phyloP scores from a whole-genome alignment of 371 early-diverging fungal species.

The Basidiobolus meristosporus region DNA sequence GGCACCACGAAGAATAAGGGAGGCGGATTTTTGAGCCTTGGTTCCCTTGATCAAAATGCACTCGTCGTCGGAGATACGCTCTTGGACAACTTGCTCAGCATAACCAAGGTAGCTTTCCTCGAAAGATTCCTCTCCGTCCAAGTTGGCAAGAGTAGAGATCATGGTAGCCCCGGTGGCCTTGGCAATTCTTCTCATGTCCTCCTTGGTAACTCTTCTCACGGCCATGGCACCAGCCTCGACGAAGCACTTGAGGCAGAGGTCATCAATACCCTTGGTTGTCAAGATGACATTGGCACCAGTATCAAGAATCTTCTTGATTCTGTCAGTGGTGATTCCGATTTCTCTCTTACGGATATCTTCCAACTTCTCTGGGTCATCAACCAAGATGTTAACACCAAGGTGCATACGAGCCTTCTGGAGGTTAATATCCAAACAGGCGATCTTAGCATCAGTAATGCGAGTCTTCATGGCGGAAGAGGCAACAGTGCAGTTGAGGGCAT shows the following conservation, averaged over 20 bases:
- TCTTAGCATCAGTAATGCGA: slow-evolving; percentile 75
- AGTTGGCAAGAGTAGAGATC: slow-evolving; percentile 90
- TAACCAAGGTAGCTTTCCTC: slow-evolving; percentile 80
- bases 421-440: slow-evolving; percentile 99
- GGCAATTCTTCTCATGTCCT: slow-evolving; percentile 95
- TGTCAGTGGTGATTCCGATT: slow-evolving; percentile 89
- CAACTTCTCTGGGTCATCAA: slow-evolving; percentile 95
- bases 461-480: slow-evolving; percentile 77
- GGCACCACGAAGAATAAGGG: slow-evolving; percentile 96
- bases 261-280: slow-evolving; percentile 99
- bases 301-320: slow-evolving; percentile 87
- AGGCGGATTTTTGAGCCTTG: slow-evolving; percentile 74
- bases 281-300: slow-evolving; percentile 97
- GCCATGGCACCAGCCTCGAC: slow-evolving; percentile 90
- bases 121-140: slow-evolving; percentile 95
- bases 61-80: slow-evolving; percentile 94
- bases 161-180: slow-evolving; percentile 92
- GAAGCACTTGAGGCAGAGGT: slow-evolving; percentile 93
- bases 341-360: slow-evolving; percentile 95
- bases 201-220: slow-evolving; percentile 93
- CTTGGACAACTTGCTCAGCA: slow-evolving; percentile 93
- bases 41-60: slow-evolving; percentile 94
- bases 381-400: slow-evolving; percentile 92
- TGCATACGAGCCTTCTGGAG: slow-evolving; percentile 97
- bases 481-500: slow-evolving; percentile 97